Base-by-base conservation (phyloP, 1,284 basidiomycete species). In the Rhodotorula sp. region DNA sequence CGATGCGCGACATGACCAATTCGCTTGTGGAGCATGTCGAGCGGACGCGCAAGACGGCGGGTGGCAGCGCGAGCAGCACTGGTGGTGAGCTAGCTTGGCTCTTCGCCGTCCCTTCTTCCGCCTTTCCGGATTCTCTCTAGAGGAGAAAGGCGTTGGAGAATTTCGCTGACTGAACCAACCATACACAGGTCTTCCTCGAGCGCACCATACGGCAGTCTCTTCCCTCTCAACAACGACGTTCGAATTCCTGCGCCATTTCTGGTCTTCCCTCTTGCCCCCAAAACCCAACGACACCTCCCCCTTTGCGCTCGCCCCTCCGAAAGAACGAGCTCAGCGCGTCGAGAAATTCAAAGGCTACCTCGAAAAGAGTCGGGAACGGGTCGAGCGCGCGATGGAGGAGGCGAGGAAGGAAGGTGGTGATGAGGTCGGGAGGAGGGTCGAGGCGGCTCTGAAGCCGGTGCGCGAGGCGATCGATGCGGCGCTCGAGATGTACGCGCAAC, bases 171-270 rank as follows among this genome's bases (percentile, higher is more conserved):
- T 42, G 37, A 42, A 42, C 12, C 37, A 42, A 42, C 37, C 37
- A 42, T 14, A 14, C 60, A 26, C 73, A 93, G 91, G 87, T 44
- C 87, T 98, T 33, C 93, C 95, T 0, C 87, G 90, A 44, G 83
- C 82, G 2, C 82, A 97, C 30, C 87, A 91, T 74, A 84, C 87
- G 62, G 88, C 91, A 79, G 89, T 97, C 85, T 87, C 87, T 15
- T 90, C 91, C 0, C 91, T 91, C 76, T 93, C 97, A 78, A 93
- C 92, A 0, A 89, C 94, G 1, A 90, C 94, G 4, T 94, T 92
- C 75, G 95, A 99, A 80, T 97, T 98, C 80, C 84, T 99, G 17
- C 87, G 95, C 17, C 95, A 98, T 79, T 98, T 94, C 79, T 99
- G 95, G 94, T 85, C 89, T 17, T 86, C 93, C 1, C 86, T 92